These are phyloP conservation scores for Lentinula raphanica DNA, from an alignment of 768 basidiomycete genomes.

Conservation along the genomic window DNA sequence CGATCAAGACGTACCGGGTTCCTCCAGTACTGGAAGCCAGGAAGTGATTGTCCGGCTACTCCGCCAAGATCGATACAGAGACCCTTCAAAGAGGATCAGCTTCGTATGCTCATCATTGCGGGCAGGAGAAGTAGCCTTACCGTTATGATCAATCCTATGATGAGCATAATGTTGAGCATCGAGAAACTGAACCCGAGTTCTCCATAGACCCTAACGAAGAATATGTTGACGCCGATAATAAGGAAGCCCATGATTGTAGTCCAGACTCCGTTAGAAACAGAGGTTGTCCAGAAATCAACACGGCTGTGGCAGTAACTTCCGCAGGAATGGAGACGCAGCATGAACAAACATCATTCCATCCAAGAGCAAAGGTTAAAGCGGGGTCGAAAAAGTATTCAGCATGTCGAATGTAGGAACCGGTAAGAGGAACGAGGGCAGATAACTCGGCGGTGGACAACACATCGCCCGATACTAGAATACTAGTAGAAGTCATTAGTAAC, in stretches of 20 bases:
- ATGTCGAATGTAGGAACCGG: conserved; percentile 52
- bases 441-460: conserved; percentile 35
- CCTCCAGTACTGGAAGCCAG: conserved; percentile 47
- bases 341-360: conserved; percentile 44
- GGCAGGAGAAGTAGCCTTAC: conserved; percentile 16
- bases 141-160: conserved; percentile 28
- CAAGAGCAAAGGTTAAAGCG: conserved; percentile 38
- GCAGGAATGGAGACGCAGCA: conserved; percentile 38
- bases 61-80: conserved; percentile 50
- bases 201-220: conserved; percentile 43
- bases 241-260: conserved; percentile 6
- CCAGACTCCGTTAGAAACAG: conserved; percentile 9
- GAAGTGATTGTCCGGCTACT: conserved; percentile 37
- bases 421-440: conserved; percentile 19
- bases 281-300: conserved; percentile 44
- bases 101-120: background rate
- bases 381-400: conserved; percentile 50
- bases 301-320: conserved; percentile 48
- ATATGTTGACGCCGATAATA: conserved; percentile 25
- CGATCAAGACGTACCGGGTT: conserved; percentile 4
- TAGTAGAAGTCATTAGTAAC: background rate
- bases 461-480: conserved; percentile 29
- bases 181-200: conserved; percentile 54
- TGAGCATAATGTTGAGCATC: conserved; percentile 41
- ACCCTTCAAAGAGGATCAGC: conserved; percentile 16